Conservation (phyloP, 345 rosid genomes). For the Geranium brycei region DNA sequence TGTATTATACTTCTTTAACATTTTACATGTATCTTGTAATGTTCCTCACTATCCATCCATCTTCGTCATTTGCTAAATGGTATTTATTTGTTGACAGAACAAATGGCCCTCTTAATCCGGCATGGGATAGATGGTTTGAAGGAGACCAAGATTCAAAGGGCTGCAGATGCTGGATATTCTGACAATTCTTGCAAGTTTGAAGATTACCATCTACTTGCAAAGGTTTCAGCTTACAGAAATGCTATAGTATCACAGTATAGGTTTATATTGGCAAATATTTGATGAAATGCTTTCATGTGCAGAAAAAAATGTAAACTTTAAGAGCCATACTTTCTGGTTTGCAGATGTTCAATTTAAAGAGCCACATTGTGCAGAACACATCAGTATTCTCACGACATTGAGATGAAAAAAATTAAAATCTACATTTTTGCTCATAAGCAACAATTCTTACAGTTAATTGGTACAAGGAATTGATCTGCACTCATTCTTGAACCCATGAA, state of each 20-base stretch:
- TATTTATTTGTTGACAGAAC: constrained; percentile 34
- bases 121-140: constrained; percentile 95
- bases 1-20: constrained; percentile 23
- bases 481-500: constrained; percentile 1
- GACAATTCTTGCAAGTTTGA: constrained; percentile 5
- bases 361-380: constrained; percentile 22
- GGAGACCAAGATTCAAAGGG: constrained; percentile 47
- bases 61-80: neutral
- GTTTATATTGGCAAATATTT: neutral
- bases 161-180: constrained; percentile 68
- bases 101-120: constrained; percentile 41
- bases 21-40: neutral
- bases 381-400: neutral
- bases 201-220: neutral
- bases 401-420: constrained; percentile 14
- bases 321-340: constrained; percentile 6
- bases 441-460: constrained; percentile 10
- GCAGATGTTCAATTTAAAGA: constrained; percentile 8
- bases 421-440: constrained; percentile 8
- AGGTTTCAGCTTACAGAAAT: neutral
- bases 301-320: constrained; percentile 5
- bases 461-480: constrained; percentile 10
- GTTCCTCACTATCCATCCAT: neutral
- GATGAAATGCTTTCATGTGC: constrained; percentile 14
- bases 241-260: neutral